Conservation (phyloP, 805 yeast species). For the Saccharomycopsis microspora region DNA sequence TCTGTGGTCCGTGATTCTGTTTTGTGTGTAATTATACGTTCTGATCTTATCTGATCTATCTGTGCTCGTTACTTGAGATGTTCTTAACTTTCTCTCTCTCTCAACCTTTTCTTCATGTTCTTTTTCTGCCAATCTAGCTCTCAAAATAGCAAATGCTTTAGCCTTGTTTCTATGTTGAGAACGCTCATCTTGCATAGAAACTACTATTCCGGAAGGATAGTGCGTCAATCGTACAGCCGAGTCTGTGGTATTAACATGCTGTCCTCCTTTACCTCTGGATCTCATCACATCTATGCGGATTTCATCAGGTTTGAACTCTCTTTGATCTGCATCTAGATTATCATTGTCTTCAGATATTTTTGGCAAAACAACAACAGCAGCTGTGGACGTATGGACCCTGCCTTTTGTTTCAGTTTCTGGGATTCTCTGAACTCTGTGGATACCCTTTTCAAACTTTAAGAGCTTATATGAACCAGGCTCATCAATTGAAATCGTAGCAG, state of each 20-base stretch:
- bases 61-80: constrained; percentile 78
- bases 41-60: constrained; percentile 89
- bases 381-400: constrained; percentile 88
- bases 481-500: constrained; percentile 66
- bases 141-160: constrained; percentile 71
- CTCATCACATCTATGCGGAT: constrained; percentile 94
- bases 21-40: constrained; percentile 89
- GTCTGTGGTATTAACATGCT: constrained; percentile 94
- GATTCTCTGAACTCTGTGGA: constrained; percentile 88
- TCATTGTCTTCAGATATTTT: constrained; percentile 42
- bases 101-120: constrained; percentile 57
- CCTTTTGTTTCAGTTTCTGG: constrained; percentile 94
- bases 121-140: constrained; percentile 75
- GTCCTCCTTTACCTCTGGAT: constrained; percentile 96
- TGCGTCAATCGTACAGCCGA: constrained; percentile 93
- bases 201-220: constrained; percentile 81
- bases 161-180: constrained; percentile 94
- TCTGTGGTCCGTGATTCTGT: constrained; percentile 88
- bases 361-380: constrained; percentile 91
- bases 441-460: constrained; percentile 83
- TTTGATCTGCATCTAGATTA: constrained; percentile 41
- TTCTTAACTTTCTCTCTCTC: constrained; percentile 54
- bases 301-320: constrained; percentile 76
- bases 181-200: constrained; percentile 87
- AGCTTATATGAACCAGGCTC: constrained; percentile 67